phyloP scores from a whole-genome alignment of 331 rosid species.

The Quercus tomentella region DNA sequence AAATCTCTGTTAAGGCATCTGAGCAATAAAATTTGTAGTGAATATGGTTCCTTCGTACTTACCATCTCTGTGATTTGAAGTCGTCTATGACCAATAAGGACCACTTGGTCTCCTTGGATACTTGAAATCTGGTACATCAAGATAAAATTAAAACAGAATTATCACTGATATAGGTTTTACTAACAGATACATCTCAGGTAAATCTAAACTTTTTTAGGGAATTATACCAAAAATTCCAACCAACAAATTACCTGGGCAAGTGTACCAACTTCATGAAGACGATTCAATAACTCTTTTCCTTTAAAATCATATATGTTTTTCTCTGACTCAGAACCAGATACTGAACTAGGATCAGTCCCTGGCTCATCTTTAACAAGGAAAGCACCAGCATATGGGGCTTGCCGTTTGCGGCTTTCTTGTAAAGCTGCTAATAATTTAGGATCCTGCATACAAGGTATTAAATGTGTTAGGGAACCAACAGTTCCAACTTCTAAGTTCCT shows the following conservation, averaged over 20 bases:
- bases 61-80: conserved; percentile 95
- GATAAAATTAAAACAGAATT: not conserved
- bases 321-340: conserved; percentile 71
- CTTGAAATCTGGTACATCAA: conserved; percentile 76
- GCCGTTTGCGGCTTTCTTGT: conserved; percentile 85
- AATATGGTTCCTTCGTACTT: conserved; percentile 27
- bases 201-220: not conserved
- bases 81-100: conserved; percentile 93
- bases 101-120: conserved; percentile 89
- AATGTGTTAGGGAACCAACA: conserved; percentile 1
- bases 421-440: conserved; percentile 86
- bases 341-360: conserved; percentile 70
- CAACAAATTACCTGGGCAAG: conserved; percentile 78
- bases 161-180: not conserved
- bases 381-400: conserved; percentile 99
- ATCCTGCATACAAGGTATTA: conserved; percentile 53
- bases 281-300: conserved; percentile 81
- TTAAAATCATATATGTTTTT: conserved; percentile 63
- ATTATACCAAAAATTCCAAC: conserved; percentile 4
- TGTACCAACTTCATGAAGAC: conserved; percentile 98
- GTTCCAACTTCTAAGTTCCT: not conserved
- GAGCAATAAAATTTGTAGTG: conserved; percentile 11
- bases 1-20: conserved; percentile 9
- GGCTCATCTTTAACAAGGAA: conserved; percentile 92
- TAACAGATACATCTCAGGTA: conserved; percentile 6